A percentile compares a stretch with the other conserved stretches of the same genome.
Evolutionary conservation across 1,284 basidiomycete genomes (phyloP).

Genomic region (Trametes hirsuta): DNA sequence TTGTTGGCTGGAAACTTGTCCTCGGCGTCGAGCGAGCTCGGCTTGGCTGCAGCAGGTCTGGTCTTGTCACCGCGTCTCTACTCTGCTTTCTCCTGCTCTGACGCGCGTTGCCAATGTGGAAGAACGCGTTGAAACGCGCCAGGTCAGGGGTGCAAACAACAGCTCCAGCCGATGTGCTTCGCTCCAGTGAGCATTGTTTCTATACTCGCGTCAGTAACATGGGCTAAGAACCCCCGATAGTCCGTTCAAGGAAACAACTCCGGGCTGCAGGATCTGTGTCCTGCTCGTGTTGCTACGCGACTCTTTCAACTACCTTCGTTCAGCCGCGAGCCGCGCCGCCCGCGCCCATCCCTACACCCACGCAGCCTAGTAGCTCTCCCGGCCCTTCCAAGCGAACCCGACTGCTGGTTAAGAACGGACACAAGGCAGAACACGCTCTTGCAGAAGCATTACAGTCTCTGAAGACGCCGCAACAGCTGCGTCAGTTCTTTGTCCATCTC

Average conservation of each 20-base stretch:
- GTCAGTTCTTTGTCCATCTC: conserved; percentile 39
- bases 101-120: not conserved
- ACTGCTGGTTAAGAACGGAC: conserved; percentile 13
- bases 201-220: not conserved
- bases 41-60: not conserved
- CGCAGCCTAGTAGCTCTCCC: not conserved
- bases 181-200: not conserved
- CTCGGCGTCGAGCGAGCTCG: conserved; percentile 3
- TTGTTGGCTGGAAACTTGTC: not conserved
- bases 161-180: not conserved
- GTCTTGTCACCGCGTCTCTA: not conserved
- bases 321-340: not conserved
- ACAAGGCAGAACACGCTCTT: conserved; percentile 35
- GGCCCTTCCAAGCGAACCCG: conserved; percentile 16
- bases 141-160: not conserved
- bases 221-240: not conserved
- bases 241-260: not conserved
- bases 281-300: conserved; percentile 4
- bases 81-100: not conserved
- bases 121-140: conserved; percentile 3
- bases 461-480: conserved; percentile 38
- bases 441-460: conserved; percentile 35
- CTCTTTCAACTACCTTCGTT: conserved; percentile 3
- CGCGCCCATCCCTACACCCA: not conserved
- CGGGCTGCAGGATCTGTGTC: not conserved